Evolutionary conservation across 352 stramenopile genomes (phyloP).

Genomic region (Pythium periplocum): DNA sequence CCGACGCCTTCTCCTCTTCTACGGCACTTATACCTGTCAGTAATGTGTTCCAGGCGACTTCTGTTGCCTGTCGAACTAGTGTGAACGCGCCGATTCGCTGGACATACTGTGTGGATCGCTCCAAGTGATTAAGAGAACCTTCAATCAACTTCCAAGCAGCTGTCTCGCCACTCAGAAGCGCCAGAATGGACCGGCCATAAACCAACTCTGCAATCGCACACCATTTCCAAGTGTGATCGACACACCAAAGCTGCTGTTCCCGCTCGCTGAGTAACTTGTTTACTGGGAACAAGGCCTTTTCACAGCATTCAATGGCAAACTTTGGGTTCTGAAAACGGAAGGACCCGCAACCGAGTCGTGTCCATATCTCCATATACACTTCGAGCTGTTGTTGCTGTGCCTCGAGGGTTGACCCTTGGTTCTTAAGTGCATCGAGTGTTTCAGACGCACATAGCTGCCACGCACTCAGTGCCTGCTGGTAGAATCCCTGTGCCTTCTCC

Average conservation of each 20-base stretch:
- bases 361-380: slow-evolving; percentile 66
- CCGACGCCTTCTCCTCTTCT: slow-evolving; percentile 10
- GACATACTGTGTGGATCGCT: slow-evolving; percentile 38
- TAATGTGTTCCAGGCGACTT: slow-evolving; percentile 79
- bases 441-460: slow-evolving; percentile 40
- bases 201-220: slow-evolving; percentile 59
- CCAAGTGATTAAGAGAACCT: slow-evolving; percentile 47
- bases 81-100: slow-evolving; percentile 14
- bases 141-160: slow-evolving; percentile 43
- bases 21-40: slow-evolving; percentile 26
- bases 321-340: slow-evolving; percentile 46
- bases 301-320: slow-evolving; percentile 49
- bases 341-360: slow-evolving; percentile 51
- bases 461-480: slow-evolving; percentile 48
- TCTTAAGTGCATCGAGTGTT: slow-evolving; percentile 24
- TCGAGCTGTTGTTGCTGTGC: slow-evolving; percentile 54
- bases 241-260: slow-evolving; percentile 19
- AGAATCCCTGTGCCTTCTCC: slow-evolving; percentile 47
- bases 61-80: slow-evolving; percentile 40
- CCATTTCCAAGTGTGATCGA: slow-evolving; percentile 51
- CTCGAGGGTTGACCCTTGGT: slow-evolving; percentile 27
- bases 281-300: slow-evolving; percentile 30
- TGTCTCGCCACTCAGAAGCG: slow-evolving; percentile 33
- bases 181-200: slow-evolving; percentile 45
- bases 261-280: slow-evolving; percentile 12